Evolutionary conservation across 1,284 basidiomycete species (phyloP), one percentile per base, ranked within the genome.

Genomic region (Tetrapyrgos nigripes): DNA sequence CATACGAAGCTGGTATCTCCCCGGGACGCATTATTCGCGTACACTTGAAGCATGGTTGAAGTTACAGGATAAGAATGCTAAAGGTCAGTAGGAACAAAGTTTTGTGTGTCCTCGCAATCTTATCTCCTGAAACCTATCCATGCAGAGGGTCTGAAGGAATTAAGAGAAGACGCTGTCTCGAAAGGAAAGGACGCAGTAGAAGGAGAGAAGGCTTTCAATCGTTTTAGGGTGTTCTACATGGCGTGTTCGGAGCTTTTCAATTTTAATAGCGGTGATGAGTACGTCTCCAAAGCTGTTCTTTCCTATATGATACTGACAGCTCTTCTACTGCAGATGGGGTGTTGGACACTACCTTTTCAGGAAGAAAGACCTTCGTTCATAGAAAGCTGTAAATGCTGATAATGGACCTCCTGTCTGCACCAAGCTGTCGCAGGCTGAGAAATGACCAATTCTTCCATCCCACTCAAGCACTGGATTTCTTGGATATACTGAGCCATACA

Each of bases 181-280:
- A 83, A 83, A 54, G 83, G 83, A 1, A 69, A 81, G 17, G 64
- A 73, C 29, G 72, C 75, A 24, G 76, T 77, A 29, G 86, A 90
- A 64, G 89, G 83, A 1, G 75, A 75, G 28, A 89, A 88, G 70
- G 81, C 82, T 19, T 92, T 88, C 64, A 83, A 86, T 63, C 73
- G 85, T 80, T 91, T 89, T 71, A 76, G 88, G 21, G 86, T 91
- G 31, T 92, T 92, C 71, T 92, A 89, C 68, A 81, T 92, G 68
- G 88, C 89, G 14, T 89, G 88, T 63, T 86, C 88, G 4, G 91
- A 92, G 68, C 79, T 92, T 61, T 93, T 93, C 70, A 86, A 78
- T 5, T 77, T 88, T 70, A 82, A 91, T 64, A 70, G 71, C 4
- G 89, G 91, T 2, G 81, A 92, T 70, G 84, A 87, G 85, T 86